A percentile compares a stretch with the other conserved stretches of the same genome.
These are phyloP conservation scores for Camellia japonica DNA, from an alignment of 148 eudicot genomes.

Conservation along the genomic window DNA sequence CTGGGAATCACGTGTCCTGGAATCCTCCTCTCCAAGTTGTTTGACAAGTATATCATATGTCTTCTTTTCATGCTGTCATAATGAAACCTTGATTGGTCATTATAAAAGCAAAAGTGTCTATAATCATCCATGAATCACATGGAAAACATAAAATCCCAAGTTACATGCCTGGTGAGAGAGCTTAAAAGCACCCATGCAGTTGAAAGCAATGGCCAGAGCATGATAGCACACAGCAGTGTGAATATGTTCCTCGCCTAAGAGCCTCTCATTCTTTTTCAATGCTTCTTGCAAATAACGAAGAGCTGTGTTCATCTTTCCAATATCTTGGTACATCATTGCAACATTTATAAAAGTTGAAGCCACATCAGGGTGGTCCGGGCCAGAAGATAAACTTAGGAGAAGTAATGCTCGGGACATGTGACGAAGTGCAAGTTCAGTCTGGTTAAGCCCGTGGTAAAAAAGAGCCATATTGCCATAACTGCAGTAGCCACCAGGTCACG, in stretches of 20 bases:
- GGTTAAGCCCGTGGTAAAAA: slow-evolving; percentile 94
- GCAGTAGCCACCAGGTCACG: slow-evolving; percentile 24
- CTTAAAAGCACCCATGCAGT: slow-evolving; percentile 89
- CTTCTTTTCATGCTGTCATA: slow-evolving; percentile 91
- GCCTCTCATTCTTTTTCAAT: slow-evolving; percentile 84
- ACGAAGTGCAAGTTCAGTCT: slow-evolving; percentile 86
- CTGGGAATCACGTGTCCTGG: slow-evolving; percentile 91
- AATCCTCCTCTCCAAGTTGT: slow-evolving; percentile 97
- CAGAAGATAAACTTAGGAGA: slow-evolving; percentile 81
- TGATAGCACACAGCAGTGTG: slow-evolving; percentile 98
- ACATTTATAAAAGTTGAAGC: slow-evolving; percentile 95
- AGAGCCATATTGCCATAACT: slow-evolving; percentile 99
- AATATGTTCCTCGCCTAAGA: slow-evolving; percentile 92
- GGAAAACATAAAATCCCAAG: not conserved
- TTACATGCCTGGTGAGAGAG: slow-evolving; percentile 84
- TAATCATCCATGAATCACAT: not conserved
- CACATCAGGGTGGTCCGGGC: slow-evolving; percentile 98
- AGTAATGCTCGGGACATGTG: slow-evolving; percentile 96
- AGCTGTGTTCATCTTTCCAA: slow-evolving; percentile 84
- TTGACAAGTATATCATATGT: slow-evolving; percentile 92
- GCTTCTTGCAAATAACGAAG: slow-evolving; percentile 98
- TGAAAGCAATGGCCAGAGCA: slow-evolving; percentile 93
- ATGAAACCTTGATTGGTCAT: slow-evolving; percentile 2
- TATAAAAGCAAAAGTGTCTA: not conserved
- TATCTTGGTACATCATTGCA: slow-evolving; percentile 99